These are phyloP conservation scores for Carnegiea gigantea DNA, from an alignment of 179 eudicot genomes.

Conservation along the genomic window DNA sequence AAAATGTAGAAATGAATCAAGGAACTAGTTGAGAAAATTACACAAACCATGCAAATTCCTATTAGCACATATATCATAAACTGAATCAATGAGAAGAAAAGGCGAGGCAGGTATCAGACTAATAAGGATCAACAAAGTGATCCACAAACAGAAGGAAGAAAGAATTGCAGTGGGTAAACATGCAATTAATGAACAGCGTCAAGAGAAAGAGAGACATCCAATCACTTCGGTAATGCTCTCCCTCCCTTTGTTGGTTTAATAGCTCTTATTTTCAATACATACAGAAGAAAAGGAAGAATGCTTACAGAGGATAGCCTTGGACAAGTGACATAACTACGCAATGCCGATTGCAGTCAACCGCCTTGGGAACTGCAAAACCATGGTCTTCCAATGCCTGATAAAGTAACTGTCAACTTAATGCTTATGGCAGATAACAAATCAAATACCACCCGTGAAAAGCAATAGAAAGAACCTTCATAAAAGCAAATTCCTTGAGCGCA, in stretches of 20 bases:
- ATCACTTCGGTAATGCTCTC: neutral
- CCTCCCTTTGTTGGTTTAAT: neutral
- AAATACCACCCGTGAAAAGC: neutral
- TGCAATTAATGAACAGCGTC: neutral
- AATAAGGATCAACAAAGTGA: neutral
- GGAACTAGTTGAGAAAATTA: neutral
- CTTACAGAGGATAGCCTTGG: conserved; percentile 97
- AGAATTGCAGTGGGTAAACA: neutral
- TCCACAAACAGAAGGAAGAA: neutral
- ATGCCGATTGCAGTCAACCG: conserved; percentile 94
- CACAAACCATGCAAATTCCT: neutral
- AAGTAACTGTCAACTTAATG: conserved; percentile 22
- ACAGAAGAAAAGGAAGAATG: conserved; percentile 10
- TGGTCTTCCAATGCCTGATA: conserved; percentile 84
- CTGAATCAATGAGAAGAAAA: neutral
- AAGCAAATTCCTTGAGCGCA: conserved; percentile 91
- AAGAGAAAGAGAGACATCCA: conserved; percentile 2
- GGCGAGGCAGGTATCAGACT: neutral
- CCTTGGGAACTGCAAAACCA: conserved; percentile 90
- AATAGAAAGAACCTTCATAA: conserved; percentile 76
- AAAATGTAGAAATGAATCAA: neutral
- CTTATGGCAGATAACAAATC: neutral
- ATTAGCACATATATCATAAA: neutral
- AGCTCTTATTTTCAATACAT: neutral
- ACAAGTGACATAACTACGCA: conserved; percentile 96